Percentiles rank a stretch among this genome's conserved stretches.
Conservation (phyloP, 2,329 filamentous ascomycete species). For the Thermothelomyces thermophilus region DNA sequence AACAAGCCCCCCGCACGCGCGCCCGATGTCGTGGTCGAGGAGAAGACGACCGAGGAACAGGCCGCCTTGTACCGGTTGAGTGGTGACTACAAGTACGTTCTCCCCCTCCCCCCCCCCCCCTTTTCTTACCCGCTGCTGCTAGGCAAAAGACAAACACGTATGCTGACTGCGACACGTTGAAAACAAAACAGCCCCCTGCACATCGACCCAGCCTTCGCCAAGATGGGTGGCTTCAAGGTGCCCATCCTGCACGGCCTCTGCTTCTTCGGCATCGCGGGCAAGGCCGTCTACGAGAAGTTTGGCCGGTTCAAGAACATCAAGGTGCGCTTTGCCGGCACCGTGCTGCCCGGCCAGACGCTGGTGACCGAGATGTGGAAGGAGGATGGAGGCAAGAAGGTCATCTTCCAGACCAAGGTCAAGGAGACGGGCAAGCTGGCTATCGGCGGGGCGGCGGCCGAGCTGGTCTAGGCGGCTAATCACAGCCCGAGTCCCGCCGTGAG, state of each 20-base stretch:
- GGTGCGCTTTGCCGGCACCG: slow-evolving; percentile 80
- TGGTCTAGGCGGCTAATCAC: slow-evolving; percentile 34
- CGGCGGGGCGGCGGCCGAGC: slow-evolving; percentile 70
- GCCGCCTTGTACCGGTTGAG: slow-evolving; percentile 88
- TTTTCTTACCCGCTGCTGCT: background rate
- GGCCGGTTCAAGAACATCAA: slow-evolving; percentile 87
- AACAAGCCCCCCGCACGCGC: slow-evolving; percentile 71
- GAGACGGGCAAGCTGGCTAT: slow-evolving; percentile 90
- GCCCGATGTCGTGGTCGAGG: slow-evolving; percentile 78
- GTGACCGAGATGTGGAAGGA: slow-evolving; percentile 95
- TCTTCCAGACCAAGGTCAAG: slow-evolving; percentile 84
- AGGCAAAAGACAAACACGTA: too few relatives aligned
- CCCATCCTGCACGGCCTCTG: slow-evolving; percentile 97
- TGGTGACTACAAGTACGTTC: slow-evolving; percentile 73
- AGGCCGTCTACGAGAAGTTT: slow-evolving; percentile 75
- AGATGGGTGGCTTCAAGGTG: slow-evolving; percentile 87
- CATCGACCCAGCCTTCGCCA: slow-evolving; percentile 89
- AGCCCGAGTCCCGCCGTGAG: background rate
- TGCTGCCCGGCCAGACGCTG: slow-evolving; percentile 82
- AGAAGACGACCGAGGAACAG: slow-evolving; percentile 82
- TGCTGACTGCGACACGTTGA: background rate
- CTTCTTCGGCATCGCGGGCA: slow-evolving; percentile 85
- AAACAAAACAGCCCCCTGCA: slow-evolving; percentile 69
- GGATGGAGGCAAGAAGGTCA: slow-evolving; percentile 54
- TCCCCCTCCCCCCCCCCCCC: background rate